Percentiles rank a stretch among this genome's conserved stretches.
These are phyloP conservation scores for Hypoxylon sp. DNA, from an alignment of 2,329 filamentous ascomycete species.

Conservation along the genomic window DNA sequence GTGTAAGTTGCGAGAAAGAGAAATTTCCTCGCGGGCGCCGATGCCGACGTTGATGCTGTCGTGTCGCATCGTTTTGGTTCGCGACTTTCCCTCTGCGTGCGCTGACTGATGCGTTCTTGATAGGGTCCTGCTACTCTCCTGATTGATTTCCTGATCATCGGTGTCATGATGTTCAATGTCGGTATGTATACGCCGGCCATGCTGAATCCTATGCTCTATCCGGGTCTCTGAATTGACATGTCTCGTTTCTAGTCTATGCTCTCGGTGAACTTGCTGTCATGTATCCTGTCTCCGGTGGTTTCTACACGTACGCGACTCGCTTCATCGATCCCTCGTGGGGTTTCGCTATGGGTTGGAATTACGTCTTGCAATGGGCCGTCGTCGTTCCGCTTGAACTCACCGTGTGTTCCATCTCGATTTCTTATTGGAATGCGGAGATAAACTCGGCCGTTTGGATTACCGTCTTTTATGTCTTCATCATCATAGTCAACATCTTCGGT, in stretches of 20 bases:
- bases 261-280: conserved; percentile 67
- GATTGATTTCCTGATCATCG: conserved; percentile 68
- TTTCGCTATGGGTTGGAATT: conserved; percentile 61
- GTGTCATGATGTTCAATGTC: conserved; percentile 73
- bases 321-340: conserved; percentile 67
- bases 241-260: conserved; percentile 63
- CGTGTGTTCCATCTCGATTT: conserved; percentile 64
- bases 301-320: conserved; percentile 65
- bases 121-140: conserved; percentile 61
- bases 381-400: conserved; percentile 65
- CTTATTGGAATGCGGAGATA: conserved; percentile 64
- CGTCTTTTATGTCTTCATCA: conserved; percentile 67
- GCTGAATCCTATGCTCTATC: neutral
- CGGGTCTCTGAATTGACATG: conserved; percentile 23
- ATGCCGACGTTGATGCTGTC: neutral
- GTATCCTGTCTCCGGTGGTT: conserved; percentile 66
- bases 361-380: conserved; percentile 65
- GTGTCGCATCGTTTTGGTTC: neutral
- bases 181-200: conserved; percentile 47
- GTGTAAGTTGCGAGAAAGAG: conserved; percentile 54
- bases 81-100: neutral
- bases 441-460: conserved; percentile 68
- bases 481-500: conserved; percentile 70
- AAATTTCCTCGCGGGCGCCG: neutral
- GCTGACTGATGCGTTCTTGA: conserved; percentile 22